These are phyloP conservation scores for Phytophthora sojae DNA, from an alignment of 352 stramenopile species.

Conservation along the genomic window DNA sequence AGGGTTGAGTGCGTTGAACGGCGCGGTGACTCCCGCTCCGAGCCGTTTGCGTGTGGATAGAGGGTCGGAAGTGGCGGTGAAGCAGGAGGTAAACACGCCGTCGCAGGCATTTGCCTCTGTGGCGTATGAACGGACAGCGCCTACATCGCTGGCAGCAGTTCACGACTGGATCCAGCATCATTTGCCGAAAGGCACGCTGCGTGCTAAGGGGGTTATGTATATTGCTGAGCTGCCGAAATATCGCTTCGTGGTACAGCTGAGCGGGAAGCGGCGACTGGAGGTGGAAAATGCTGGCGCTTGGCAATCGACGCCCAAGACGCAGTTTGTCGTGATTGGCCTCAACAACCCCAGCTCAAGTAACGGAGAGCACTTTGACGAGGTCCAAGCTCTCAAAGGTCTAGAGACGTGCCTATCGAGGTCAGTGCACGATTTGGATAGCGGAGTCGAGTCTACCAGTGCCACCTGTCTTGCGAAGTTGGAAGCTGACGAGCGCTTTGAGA, in stretches of 20 bases:
- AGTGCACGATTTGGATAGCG: conserved; percentile 13
- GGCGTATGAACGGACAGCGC: conserved; percentile 49
- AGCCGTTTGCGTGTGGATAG: conserved; percentile 49
- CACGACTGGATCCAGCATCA: conserved; percentile 56
- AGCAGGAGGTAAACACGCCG: background rate
- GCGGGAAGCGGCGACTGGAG: conserved; percentile 72
- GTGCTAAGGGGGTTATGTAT: conserved; percentile 75
- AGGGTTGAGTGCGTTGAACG: conserved; percentile 38
- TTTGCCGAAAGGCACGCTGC: conserved; percentile 47
- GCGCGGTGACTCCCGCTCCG: conserved; percentile 15
- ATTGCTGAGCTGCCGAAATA: conserved; percentile 61
- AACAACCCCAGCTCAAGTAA: conserved; percentile 10
- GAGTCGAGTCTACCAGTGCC: conserved; percentile 1
- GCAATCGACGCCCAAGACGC: conserved; percentile 67
- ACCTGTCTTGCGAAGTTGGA: conserved; percentile 42
- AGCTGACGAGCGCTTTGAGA: conserved; percentile 55
- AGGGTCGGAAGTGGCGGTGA: background rate
- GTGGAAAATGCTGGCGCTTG: conserved; percentile 68
- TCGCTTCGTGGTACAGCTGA: conserved; percentile 78
- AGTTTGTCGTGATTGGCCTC: conserved; percentile 75
- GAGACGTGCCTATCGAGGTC: conserved; percentile 34
- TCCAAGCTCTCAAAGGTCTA: conserved; percentile 37
- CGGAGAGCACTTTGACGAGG: conserved; percentile 40
- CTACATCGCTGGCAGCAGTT: conserved; percentile 55
- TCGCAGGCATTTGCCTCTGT: conserved; percentile 51